A percentile compares a stretch with the other conserved stretches of the same genome.
Evolutionary conservation across 768 basidiomycete species (phyloP).

Genomic region (Tricholoma bakamatsutake): DNA sequence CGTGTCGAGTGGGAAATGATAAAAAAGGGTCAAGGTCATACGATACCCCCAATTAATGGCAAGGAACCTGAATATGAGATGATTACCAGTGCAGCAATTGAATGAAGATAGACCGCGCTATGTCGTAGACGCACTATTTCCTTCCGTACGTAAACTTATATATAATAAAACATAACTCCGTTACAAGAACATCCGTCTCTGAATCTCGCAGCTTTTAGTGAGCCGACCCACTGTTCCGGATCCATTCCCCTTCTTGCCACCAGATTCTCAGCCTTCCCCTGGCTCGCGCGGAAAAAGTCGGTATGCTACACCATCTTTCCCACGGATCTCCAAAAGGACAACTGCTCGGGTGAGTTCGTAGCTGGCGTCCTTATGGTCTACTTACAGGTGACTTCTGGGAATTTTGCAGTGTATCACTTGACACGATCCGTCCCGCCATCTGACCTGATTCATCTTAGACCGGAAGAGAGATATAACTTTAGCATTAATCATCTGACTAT

Average conservation of each 20-base stretch:
- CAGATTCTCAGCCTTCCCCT: neutral
- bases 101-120: slow-evolving; percentile 8
- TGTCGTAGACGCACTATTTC: slow-evolving; percentile 7
- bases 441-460: slow-evolving; percentile 6
- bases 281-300: neutral
- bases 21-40: slow-evolving; percentile 38
- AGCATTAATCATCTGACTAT: slow-evolving; percentile 6
- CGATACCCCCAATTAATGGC: slow-evolving; percentile 24
- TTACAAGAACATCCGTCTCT: too few species aligned
- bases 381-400: slow-evolving; percentile 2
- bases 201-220: too few species aligned
- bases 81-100: slow-evolving; percentile 26
- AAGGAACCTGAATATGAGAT: slow-evolving; percentile 37
- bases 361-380: slow-evolving; percentile 1
- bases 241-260: neutral
- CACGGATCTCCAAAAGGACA: neutral
- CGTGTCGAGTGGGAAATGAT: slow-evolving; percentile 96
- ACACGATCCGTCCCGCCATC: slow-evolving; percentile 2
- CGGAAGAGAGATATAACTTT: slow-evolving; percentile 6
- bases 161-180: too few species aligned
- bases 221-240: too few species aligned
- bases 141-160: too few species aligned
- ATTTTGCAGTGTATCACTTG: slow-evolving; percentile 13
- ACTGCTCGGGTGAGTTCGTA: neutral
- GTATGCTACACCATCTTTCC: neutral